Evolutionary conservation across 177 flowering plant species (phyloP), one percentile per base, ranked within the genome.

Genomic region (Vitis hybrid): DNA sequence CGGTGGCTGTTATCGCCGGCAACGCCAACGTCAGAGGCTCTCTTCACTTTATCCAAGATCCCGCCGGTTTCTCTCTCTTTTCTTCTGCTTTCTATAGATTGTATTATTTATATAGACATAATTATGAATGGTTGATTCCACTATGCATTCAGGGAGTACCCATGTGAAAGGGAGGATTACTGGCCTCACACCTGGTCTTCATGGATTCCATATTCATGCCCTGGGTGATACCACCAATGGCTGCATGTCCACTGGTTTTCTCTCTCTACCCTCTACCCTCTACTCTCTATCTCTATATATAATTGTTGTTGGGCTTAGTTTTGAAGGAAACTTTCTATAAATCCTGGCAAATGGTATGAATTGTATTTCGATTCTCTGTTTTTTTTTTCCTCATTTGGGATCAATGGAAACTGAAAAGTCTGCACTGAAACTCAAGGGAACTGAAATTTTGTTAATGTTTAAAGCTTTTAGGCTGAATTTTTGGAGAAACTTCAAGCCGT

Each of bases 201-300:
- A 94, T 79, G 97, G 92, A 8, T 94, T 94, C 82, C 98, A 94
- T 76, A 87, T 94, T 65, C 98, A 94, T 65, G 88, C 98, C 53
- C 87, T 94, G 64, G 97, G 98, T 1, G 98, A 94, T 75, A 94
- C 98, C 75, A 84, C 95, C 77, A 94, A 94, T 70, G 98, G 98
- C 61, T 94, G 98, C 84, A 90, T 78, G 53, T 92, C 98, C 70
- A 94, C 97, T 73, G 97, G 97, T 93, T 28, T 68, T 64, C 57
- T 53, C 55, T 64, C 70, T 60, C 44, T 38, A 38, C 9, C 9
- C 47, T 67, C 52, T 20, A 20, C 19, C n/a, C 19, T 19, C 28
- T 10, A 15, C 44, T 17, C 12, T 65, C 66, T 52, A 20, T 11
- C 15, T 55, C 44, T 8, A 38, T 38, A 38, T 8, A 38, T 8